Evolutionary conservation across 1,284 basidiomycete genomes (phyloP), one percentile per base, ranked within the genome.

Genomic region (Gymnopus androsaceus): DNA sequence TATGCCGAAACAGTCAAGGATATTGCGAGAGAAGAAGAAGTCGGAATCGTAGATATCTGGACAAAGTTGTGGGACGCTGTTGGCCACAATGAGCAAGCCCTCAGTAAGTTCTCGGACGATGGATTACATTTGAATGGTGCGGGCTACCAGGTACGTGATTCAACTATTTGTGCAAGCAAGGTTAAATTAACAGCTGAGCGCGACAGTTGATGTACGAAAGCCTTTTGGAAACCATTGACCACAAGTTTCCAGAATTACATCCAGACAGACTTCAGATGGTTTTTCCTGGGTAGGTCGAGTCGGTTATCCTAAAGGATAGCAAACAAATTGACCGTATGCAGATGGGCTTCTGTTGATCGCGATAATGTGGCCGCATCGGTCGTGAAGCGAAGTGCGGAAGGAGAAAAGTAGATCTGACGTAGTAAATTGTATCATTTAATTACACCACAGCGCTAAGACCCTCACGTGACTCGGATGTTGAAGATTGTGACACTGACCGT

Each of bases 71-170:
- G 85, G 76, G 75, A 85, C 21, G 84, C 78, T 1, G 83, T 87
- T 12, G 89, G 84, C 0, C 72, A 80, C 64, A 75, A 78, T 19
- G 81, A 87, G 66, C 66, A 69, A 19, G 74, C 71, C 4, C 69
- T 88, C 51, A 74, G 68, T 11, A 67, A 68, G 50, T 87, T 82
- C 63, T 66, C 89, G 51, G 63, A 59, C 40, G 93, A 95, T 65
- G 93, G 94, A 1, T 71, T 95, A 57, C 94, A 96, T 70, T 70
- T 93, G 61, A 92, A 82, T 49, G 73, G 71, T 11, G 78, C 72
- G 1, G 94, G 91, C 27, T 94, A 95, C 65, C 68, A 77, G 67
- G 87, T 90, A 64, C 58, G 77, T 64, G 36, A 48, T 59, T 58
- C 37, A 51, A 30, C 40, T 34, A 21, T 61, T 59, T 48, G 47